Conservation (phyloP, 2,329 filamentous ascomycete species). For the Trichoderma koningiopsis region DNA sequence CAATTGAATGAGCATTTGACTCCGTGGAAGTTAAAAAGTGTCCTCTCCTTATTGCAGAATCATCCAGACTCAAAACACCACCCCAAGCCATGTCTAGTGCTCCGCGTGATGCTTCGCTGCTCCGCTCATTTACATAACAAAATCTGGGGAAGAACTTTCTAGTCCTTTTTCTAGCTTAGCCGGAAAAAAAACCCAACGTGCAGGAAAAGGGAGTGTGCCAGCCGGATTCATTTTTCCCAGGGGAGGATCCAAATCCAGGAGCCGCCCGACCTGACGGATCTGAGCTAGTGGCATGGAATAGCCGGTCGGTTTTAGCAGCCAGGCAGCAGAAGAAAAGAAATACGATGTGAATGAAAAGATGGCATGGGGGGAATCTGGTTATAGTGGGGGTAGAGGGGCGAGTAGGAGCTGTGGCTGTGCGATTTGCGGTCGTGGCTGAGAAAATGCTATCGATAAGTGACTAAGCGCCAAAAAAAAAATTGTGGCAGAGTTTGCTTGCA, state of each 20-base stretch:
- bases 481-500: conserved; percentile 24
- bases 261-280: conserved; percentile 20
- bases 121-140: conserved; percentile 17
- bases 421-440: conserved; percentile 1
- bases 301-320: neutral
- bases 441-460: conserved; percentile 25
- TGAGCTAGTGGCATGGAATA: conserved; percentile 15
- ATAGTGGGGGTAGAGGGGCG: neutral
- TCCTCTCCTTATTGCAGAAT: neutral
- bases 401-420: neutral
- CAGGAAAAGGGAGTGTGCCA: neutral
- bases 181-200: neutral
- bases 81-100: neutral
- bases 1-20: neutral
- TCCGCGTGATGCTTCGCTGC: conserved; percentile 11
- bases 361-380: neutral
- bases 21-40: neutral
- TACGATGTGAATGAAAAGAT: neutral
- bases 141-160: conserved; percentile 22
- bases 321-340: neutral
- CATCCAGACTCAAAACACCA: neutral
- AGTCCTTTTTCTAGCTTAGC: neutral
- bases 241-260: conserved; percentile 5
- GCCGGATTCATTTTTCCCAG: neutral
- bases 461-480: conserved; percentile 26